phyloP scores from a whole-genome alignment of 805 yeast species.

The Cyberlindnera mississippiensis region DNA sequence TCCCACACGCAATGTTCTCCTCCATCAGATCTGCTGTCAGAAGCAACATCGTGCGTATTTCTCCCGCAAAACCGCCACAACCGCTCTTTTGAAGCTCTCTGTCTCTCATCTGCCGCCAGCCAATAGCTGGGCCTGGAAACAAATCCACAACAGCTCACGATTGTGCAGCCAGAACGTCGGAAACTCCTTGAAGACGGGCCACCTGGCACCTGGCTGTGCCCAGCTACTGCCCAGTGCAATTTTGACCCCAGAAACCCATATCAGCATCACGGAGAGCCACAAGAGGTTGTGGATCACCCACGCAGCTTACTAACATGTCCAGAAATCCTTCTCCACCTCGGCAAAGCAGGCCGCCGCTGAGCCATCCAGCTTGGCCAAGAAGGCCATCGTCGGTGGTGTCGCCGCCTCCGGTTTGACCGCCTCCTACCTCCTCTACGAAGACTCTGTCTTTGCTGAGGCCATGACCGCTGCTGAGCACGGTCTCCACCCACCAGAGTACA shows the following conservation, averaged over 20 bases:
- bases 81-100: background rate
- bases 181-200: background rate
- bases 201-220: no score
- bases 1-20: constrained; percentile 26
- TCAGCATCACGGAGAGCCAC: no score
- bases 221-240: no score
- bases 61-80: no score
- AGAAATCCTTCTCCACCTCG: constrained; percentile 33
- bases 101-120: constrained; percentile 1
- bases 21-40: constrained; percentile 31
- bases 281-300: no score
- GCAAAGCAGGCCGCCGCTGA: constrained; percentile 34
- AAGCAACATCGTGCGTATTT: constrained; percentile 29
- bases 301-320: no score
- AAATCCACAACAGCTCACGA: background rate
- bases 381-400: constrained; percentile 55
- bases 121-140: constrained; percentile 7
- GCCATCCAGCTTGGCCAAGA: constrained; percentile 37
- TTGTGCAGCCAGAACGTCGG: background rate
- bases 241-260: no score
- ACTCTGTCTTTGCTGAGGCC: constrained; percentile 84
- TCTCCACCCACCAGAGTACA: constrained; percentile 88
- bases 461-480: constrained; percentile 99
- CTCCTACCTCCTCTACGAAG: constrained; percentile 77
- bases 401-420: constrained; percentile 78